Evolutionary conservation across 2,329 filamentous ascomycete genomes (phyloP).

Genomic region (Sphaerulina vaccinii): DNA sequence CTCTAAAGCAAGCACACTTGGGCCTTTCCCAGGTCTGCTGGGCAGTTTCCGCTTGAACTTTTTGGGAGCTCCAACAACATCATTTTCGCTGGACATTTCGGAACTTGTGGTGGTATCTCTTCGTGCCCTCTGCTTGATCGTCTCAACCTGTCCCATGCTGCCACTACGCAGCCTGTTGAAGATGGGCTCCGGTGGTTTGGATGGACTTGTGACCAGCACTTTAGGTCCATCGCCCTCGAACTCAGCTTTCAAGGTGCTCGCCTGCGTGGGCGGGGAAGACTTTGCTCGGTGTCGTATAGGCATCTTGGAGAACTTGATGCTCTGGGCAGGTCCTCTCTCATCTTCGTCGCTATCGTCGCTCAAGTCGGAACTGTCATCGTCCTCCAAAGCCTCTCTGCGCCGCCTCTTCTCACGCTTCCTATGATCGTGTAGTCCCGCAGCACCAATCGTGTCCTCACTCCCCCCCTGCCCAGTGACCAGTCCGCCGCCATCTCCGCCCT

Average conservation of each 20-base stretch:
- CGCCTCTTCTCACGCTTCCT: constrained; percentile 61
- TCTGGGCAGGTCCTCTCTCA: constrained; percentile 67
- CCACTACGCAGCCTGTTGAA: constrained; percentile 59
- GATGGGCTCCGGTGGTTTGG: constrained; percentile 18
- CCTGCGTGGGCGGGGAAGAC: constrained; percentile 64
- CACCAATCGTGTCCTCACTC: constrained; percentile 65
- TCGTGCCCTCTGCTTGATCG: constrained; percentile 62
- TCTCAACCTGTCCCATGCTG: constrained; percentile 69
- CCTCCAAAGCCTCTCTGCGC: constrained; percentile 72
- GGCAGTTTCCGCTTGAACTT: constrained; percentile 61
- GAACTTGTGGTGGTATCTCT: constrained; percentile 78
- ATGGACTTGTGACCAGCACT: constrained; percentile 50
- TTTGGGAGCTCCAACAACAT: constrained; percentile 54
- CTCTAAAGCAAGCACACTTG: constrained; percentile 33
- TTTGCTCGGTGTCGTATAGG: constrained; percentile 81
- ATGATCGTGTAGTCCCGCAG: constrained; percentile 50
- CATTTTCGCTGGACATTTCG: constrained; percentile 80
- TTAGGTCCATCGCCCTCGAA: constrained; percentile 29
- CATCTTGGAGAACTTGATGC: constrained; percentile 97
- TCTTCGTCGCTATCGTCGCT: constrained; percentile 84
- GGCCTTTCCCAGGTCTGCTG: constrained; percentile 54
- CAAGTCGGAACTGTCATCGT: constrained; percentile 81
- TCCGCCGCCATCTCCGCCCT: constrained; percentile 64
- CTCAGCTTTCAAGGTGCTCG: constrained; percentile 19
- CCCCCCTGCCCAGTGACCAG: constrained; percentile 67